These are phyloP conservation scores for Sphaceloma murrayae DNA, from an alignment of 2,329 filamentous ascomycete genomes.

Conservation along the genomic window DNA sequence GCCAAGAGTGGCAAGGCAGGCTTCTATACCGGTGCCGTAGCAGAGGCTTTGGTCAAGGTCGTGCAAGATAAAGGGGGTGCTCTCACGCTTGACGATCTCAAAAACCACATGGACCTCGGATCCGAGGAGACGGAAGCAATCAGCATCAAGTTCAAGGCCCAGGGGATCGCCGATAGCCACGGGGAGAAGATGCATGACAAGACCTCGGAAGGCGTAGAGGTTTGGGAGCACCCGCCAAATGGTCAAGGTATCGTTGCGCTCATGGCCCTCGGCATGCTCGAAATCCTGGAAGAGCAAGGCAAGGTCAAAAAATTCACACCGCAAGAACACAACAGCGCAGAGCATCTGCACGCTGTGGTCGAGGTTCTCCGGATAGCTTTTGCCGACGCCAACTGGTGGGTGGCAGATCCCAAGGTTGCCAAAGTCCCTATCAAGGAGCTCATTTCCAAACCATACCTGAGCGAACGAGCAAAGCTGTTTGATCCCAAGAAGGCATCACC, in stretches of 20 bases:
- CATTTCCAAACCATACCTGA: constrained; percentile 64
- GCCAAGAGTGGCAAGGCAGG: constrained; percentile 76
- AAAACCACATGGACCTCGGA: constrained; percentile 61
- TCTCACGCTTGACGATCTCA: constrained; percentile 69
- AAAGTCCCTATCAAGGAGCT: constrained; percentile 62
- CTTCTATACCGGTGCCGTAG: constrained; percentile 81
- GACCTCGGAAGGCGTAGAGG: constrained; percentile 52
- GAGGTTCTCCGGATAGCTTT: constrained; percentile 85
- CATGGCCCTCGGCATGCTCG: constrained; percentile 86
- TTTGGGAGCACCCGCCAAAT: constrained; percentile 97
- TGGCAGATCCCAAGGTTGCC: constrained; percentile 68
- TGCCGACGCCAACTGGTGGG: constrained; percentile 80
- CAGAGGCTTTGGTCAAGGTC: constrained; percentile 69
- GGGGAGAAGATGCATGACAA: constrained; percentile 36
- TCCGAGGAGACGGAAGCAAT: constrained; percentile 79
- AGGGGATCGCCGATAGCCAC: constrained; percentile 45
- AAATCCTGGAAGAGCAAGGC: constrained; percentile 68
- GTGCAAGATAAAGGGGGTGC: constrained; percentile 66
- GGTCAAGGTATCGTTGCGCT: constrained; percentile 91
- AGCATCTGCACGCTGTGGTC: constrained; percentile 70
- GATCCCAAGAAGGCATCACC: constrained; percentile 43
- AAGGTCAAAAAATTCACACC: constrained; percentile 62
- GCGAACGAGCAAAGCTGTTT: constrained; percentile 57
- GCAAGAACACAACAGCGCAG: constrained; percentile 68
- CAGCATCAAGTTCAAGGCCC: constrained; percentile 65